Evolutionary conservation across 2,329 filamentous ascomycete genomes (phyloP).

Genomic region (Stachybotrys chartarum): DNA sequence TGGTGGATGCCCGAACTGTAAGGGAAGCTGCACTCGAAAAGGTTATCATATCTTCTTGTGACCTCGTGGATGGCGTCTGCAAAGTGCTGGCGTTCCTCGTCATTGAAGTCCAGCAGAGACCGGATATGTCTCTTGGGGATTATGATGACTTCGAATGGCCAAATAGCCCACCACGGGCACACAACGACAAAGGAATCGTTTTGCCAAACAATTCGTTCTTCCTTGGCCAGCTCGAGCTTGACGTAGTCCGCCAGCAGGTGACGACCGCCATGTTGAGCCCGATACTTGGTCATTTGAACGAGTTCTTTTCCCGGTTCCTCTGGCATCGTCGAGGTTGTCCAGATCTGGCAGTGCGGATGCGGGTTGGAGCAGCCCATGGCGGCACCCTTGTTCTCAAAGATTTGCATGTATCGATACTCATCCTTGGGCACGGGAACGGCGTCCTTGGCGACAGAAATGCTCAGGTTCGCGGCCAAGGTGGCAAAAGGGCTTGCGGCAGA

Average conservation of each 20-base stretch:
- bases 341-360: constrained; percentile 93
- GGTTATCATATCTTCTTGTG: constrained; percentile 86
- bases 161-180: constrained; percentile 96
- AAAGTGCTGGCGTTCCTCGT: constrained; percentile 62
- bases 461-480: constrained; percentile 27
- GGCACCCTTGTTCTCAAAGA: constrained; percentile 97
- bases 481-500: constrained; percentile 62
- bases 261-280: constrained; percentile 59
- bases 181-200: constrained; percentile 80
- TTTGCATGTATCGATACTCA: constrained; percentile 95
- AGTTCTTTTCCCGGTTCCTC: constrained; percentile 83
- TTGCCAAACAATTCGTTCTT: constrained; percentile 81
- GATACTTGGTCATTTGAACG: constrained; percentile 71
- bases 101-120: constrained; percentile 73
- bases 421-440: constrained; percentile 47
- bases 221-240: constrained; percentile 70
- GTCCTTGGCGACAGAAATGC: constrained; percentile 29
- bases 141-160: constrained; percentile 95
- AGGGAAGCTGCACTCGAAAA: constrained; percentile 94
- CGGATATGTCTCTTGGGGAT: constrained; percentile 78
- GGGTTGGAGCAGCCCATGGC: constrained; percentile 99
- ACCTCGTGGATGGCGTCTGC: constrained; percentile 84
- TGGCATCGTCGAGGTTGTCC: constrained; percentile 86
- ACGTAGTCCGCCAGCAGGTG: constrained; percentile 86
- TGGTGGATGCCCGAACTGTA: constrained; percentile 98